Conservation (phyloP, 768 basidiomycete species). For the Krasilnikovozyma curviuscula region DNA sequence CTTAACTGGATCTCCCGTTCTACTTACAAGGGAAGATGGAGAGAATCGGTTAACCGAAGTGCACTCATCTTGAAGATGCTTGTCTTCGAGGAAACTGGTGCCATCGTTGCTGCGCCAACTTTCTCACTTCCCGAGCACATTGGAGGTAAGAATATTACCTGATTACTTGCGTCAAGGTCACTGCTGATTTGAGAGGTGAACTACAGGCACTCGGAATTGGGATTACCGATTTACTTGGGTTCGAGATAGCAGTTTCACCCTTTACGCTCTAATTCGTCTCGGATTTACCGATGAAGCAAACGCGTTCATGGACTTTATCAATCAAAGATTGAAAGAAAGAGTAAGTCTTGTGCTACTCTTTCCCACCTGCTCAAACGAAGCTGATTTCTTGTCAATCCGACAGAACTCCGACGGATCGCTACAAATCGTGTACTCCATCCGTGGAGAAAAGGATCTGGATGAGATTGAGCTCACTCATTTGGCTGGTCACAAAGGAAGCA, state of each 20-base stretch:
- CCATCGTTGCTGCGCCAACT: slow-evolving; percentile 84
- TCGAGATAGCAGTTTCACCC: slow-evolving; percentile 86
- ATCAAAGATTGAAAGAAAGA: slow-evolving; percentile 55
- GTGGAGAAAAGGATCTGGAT: slow-evolving; percentile 51
- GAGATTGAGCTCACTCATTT: slow-evolving; percentile 70
- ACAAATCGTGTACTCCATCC: slow-evolving; percentile 55
- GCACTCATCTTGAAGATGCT: slow-evolving; percentile 84
- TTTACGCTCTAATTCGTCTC: slow-evolving; percentile 70
- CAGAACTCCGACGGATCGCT: slow-evolving; percentile 70
- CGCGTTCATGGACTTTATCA: slow-evolving; percentile 85
- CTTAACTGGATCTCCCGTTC: slow-evolving; percentile 70
- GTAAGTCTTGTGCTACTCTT: slow-evolving; percentile 6
- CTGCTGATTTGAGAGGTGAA: not conserved
- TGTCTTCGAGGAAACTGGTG: slow-evolving; percentile 48
- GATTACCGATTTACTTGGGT: slow-evolving; percentile 36
- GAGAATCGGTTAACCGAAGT: slow-evolving; percentile 79
- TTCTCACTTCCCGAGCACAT: slow-evolving; percentile 86
- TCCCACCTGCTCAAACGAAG: not conserved
- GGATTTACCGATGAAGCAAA: slow-evolving; percentile 73
- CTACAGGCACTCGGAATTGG: slow-evolving; percentile 8
- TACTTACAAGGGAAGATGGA: slow-evolving; percentile 84
- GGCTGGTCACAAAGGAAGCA: slow-evolving; percentile 35
- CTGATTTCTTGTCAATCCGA: not conserved
- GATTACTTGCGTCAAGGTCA: not conserved
- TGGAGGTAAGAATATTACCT: slow-evolving; percentile 47